Base-by-base conservation (phyloP, 202 grass and related monocot genomes). In the Bolboschoenoplectus hybrid region DNA sequence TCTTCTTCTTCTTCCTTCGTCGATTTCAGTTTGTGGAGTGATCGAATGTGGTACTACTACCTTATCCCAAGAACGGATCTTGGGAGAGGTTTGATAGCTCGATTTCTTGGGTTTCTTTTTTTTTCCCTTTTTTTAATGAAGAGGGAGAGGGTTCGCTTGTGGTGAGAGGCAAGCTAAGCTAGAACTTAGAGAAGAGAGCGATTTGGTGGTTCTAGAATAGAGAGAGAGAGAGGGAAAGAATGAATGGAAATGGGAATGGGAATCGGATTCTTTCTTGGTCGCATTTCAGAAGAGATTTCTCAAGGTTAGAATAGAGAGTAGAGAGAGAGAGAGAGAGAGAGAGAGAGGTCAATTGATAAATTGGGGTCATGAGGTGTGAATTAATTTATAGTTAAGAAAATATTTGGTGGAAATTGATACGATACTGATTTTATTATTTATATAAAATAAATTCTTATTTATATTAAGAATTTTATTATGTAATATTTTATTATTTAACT, bases 31-130 rank as follows among this genome's bases (percentile, higher is more conserved):
- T 41, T 47, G 13, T 72, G 38, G n/a, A 87, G 84, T 89, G 89
- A 69, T 91, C 62, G 89, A 73, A 89, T 85, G 82, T 85, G 85
- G 85, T 84, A 81, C 40, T 46, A 73, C 12, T 46, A 73, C 12
- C 32, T 26, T 44, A 80, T 72, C 63, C 65, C 63, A 82, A 82
- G 81, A 82, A 82, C 63, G 82, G 82, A 84, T 84, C 65, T 84
- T 84, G 82, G 16, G 53, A 36, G 13, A 5, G 26, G 26, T 26
- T 82, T 13, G n/a, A 82, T 82, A 49, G 62, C 34, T 84, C 13
- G 13, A 60, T 84, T 83, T 68, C 81, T 83, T 52, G 62, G 81
- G 46, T 43, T 57, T 71, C 7, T 71, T 71, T 69, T 14, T 67
- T 2, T 83, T 55, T 67, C 36, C 36, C 9, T 52, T 6, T 32